Base-by-base conservation (phyloP, 352 stramenopile species). In the Globisporangium perplexum region DNA sequence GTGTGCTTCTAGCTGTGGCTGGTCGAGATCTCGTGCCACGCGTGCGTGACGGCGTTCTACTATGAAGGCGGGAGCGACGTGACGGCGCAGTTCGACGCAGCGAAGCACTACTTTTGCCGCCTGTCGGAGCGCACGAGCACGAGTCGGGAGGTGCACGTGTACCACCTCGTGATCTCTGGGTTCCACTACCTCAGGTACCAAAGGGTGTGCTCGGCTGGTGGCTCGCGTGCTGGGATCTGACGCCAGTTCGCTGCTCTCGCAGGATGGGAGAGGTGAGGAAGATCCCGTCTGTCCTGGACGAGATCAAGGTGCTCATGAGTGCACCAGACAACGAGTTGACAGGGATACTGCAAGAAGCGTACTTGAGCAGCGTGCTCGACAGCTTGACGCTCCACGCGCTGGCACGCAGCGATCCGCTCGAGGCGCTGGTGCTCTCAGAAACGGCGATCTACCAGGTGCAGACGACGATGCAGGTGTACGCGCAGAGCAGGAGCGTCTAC, bases 21-120 rank as follows among this genome's bases (percentile, higher is more conserved):
- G 8, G 63, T 87, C 22, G 76, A 86, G 46, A 48, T 86, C 33
- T 77, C 72, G 7, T 87, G 67, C 41, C 81, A 89, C 24, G 69
- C 71, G 12, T 65, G 69, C 5, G 72, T 74, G 1, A 75, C 64
- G n/a, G 78, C 76, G 2, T 66, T 73, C 41, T 57, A 72, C 8
- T 62, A 67, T 23, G 43, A 50, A 24, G 55, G 28, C 3, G 55
- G 47, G 8, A 45, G 23, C 20, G 77, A 80, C n/a, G 65, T 67
- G 22, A 18, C 30, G 1, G 65, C 74, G 26, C 52, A 77, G 17
- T 60, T 88, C 24, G 49, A 66, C 14, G 75, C 82, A 56, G 71
- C 68, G 0, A 65, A 84, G 20, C 51, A 77, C 4, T 69, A 74
- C n/a, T 76, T 83, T 48, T 60, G 66, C 20, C 62, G 55, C 57